These are phyloP conservation scores for Diplodia scrobiculata DNA, from an alignment of 2,329 filamentous ascomycete genomes.

Conservation along the genomic window DNA sequence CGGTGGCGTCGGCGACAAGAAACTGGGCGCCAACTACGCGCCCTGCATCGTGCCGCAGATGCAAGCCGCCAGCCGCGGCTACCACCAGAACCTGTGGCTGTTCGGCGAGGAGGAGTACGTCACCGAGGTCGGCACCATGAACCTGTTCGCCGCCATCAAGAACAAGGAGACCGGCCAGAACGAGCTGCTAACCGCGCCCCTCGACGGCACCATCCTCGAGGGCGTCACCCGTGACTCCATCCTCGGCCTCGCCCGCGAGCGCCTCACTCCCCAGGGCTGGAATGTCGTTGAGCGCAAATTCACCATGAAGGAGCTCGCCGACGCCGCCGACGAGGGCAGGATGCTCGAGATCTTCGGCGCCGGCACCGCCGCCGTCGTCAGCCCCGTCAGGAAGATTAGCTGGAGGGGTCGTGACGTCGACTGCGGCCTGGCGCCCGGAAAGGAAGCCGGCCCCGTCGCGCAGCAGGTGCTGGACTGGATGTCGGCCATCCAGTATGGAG, in stretches of 20 bases:
- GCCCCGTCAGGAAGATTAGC: conserved; percentile 82
- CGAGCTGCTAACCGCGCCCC: conserved; percentile 89
- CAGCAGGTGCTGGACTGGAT: conserved; percentile 94
- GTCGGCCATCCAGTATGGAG: conserved; percentile 90
- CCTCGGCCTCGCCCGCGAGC: conserved; percentile 80
- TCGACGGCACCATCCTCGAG: conserved; percentile 95
- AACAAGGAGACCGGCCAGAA: conserved; percentile 86
- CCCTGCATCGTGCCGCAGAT: conserved; percentile 97
- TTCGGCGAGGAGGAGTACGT: conserved; percentile 95
- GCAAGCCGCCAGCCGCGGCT: conserved; percentile 84
- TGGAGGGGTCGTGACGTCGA: conserved; percentile 81
- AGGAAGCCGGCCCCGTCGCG: conserved; percentile 87
- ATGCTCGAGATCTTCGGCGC: conserved; percentile 91
- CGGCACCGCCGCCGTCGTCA: conserved; percentile 92
- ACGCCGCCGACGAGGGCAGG: conserved; percentile 80
- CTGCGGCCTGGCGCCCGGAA: conserved; percentile 75
- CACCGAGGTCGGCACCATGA: conserved; percentile 98
- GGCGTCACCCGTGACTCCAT: conserved; percentile 93
- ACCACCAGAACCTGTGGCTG: conserved; percentile 98
- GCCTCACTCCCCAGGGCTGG: conserved; percentile 84
- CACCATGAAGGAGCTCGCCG: conserved; percentile 81
- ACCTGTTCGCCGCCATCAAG: conserved; percentile 85
- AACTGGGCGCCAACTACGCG: conserved; percentile 98
- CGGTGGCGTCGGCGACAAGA: conserved; percentile 95
- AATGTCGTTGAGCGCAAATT: conserved; percentile 84